These are phyloP conservation scores for Citrus sp. DNA, from an alignment of 345 rosid species.

Conservation along the genomic window DNA sequence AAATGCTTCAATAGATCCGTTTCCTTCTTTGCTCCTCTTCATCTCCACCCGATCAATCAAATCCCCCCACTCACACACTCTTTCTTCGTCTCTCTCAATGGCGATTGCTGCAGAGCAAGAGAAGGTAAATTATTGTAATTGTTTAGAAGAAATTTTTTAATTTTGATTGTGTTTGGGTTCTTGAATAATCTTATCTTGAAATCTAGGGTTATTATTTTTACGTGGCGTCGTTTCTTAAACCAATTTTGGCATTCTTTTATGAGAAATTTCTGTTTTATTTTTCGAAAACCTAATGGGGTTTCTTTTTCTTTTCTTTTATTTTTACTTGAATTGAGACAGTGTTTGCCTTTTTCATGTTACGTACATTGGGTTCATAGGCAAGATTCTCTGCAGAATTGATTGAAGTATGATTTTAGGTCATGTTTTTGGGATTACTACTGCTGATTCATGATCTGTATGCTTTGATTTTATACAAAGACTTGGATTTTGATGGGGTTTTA, in stretches of 20 bases:
- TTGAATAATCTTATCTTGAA: not conserved
- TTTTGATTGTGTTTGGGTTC: not conserved
- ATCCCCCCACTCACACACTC: conserved; percentile 4
- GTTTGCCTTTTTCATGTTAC: not conserved
- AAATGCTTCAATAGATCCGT: conserved; percentile 9
- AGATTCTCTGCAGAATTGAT: not conserved
- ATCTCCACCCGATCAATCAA: not conserved
- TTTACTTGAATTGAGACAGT: too few species aligned
- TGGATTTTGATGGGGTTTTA: not conserved
- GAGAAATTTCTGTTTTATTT: not conserved
- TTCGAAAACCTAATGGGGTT: not conserved
- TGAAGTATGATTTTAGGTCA: not conserved
- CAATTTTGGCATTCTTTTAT: not conserved
- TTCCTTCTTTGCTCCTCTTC: conserved; percentile 8
- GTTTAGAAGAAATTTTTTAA: not conserved
- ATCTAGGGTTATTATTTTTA: conserved; percentile 4
- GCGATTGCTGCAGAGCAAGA: conserved; percentile 71
- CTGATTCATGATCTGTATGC: not conserved
- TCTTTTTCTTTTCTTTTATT: not conserved
- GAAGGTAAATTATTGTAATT: conserved; percentile 42
- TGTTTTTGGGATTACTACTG: not conserved
- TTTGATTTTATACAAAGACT: conserved; percentile 6
- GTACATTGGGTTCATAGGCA: not conserved
- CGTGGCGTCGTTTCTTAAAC: not conserved
- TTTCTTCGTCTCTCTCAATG: conserved; percentile 36